Conservation (phyloP, 2,329 filamentous ascomycete genomes). For the Colletotrichum lindemuthianum region DNA sequence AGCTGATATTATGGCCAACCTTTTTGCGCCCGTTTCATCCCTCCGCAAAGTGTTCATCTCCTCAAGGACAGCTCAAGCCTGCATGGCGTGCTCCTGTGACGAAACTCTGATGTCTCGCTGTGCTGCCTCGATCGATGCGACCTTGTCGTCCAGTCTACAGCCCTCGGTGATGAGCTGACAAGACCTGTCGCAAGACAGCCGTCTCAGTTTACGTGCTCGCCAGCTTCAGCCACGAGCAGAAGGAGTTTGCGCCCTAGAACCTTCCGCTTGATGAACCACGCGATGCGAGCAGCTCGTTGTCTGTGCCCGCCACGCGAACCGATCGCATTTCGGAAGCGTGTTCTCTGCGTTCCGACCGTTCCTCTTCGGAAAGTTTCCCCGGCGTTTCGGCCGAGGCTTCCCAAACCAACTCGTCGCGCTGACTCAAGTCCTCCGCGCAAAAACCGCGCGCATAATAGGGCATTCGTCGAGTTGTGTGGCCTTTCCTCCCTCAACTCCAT, state of each 20-base stretch:
- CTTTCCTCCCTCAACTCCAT: slow-evolving; percentile 28
- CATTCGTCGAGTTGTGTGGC: background rate
- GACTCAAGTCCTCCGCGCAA: slow-evolving; percentile 17
- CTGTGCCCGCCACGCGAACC: background rate
- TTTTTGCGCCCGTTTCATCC: slow-evolving; percentile 30
- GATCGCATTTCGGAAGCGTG: background rate
- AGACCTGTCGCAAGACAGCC: too few species aligned
- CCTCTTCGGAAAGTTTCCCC: slow-evolving; percentile 3
- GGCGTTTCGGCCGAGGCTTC: background rate
- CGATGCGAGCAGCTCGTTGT: background rate
- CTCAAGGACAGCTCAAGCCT: slow-evolving; percentile 24
- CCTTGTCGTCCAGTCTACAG: slow-evolving; percentile 8
- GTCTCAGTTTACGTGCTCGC: background rate
- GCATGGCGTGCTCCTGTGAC: slow-evolving; percentile 22
- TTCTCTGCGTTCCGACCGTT: background rate
- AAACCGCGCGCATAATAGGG: background rate
- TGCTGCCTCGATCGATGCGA: background rate
- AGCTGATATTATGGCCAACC: slow-evolving; percentile 21
- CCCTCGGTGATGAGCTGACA: slow-evolving; percentile 20
- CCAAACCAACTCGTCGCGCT: background rate
- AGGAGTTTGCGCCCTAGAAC: background rate
- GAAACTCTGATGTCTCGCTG: background rate
- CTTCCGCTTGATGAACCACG: background rate
- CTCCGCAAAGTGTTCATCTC: slow-evolving; percentile 28
- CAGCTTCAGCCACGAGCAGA: background rate